Evolutionary conservation across 306 rosid species (phyloP), one percentile per base, ranked within the genome.

Genomic region (Quercus engelmannii): DNA sequence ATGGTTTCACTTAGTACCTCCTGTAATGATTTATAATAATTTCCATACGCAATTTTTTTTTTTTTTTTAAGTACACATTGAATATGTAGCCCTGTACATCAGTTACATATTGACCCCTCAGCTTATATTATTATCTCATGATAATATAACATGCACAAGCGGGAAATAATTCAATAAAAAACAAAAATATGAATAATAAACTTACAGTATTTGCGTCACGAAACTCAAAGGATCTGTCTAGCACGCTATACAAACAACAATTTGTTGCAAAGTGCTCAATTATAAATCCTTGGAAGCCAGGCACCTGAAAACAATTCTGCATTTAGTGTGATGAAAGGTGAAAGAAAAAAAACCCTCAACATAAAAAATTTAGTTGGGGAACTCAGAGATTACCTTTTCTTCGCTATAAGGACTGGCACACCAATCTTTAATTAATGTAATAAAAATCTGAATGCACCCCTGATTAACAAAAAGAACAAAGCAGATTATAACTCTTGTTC

Each of bases 201-300:
- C 98, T 91, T 87, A 95, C 99, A 78, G 98, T 90, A 81, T 95
- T 95, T 74, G 98, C 97, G 75, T 95, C 99, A 56, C 85, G 97
- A 75, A 95, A 87, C 75, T 95, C 96, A 41, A 95, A 95, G 74
- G 98, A 90, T 83, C 84, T 89, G 87, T 95, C 98, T 69, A 95
- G 96, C 81, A 95, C 88, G 75, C 99, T 95, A 76, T 90, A 90
- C 86, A 95, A 81, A 84, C 98, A 95, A 88, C 99, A 95, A 86
- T 91, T 87, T 74, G 87, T 89, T 63, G 98, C 96, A 84, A 95
- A 95, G 79, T 84, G 77, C 86, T 91, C 97, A 15, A 95, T 82
- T 83, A 93, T 78, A 81, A 93, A 95, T 69, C 70, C 91, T 80
- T 90, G 93, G 81, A 95, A 95, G 84, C 99, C 99, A 79, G 97